Percentiles rank a stretch among this genome's conserved stretches.
Evolutionary conservation across 2,329 filamentous ascomycete genomes (phyloP).

Genomic region (Chaetomiaceae sp.): DNA sequence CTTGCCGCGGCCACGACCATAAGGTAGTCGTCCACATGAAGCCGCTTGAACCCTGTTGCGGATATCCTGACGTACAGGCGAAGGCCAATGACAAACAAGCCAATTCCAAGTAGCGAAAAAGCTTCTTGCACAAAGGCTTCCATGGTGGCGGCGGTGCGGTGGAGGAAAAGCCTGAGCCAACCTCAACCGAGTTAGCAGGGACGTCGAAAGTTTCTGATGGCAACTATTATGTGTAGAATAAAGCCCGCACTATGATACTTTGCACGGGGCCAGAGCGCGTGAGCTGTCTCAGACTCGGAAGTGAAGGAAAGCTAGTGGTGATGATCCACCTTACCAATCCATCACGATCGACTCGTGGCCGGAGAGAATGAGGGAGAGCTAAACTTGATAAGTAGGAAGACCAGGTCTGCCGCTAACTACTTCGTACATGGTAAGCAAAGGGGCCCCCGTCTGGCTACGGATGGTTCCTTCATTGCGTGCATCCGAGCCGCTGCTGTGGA

Average conservation of each 20-base stretch:
- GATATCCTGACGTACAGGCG: constrained; percentile 47
- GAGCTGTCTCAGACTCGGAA: too few relatives aligned
- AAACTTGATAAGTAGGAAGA: not conserved
- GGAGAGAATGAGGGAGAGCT: not conserved
- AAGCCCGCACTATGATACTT: too few relatives aligned
- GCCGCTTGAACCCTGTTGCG: constrained; percentile 43
- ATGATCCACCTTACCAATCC: not conserved
- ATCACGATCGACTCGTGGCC: not conserved
- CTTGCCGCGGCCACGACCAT: constrained; percentile 36
- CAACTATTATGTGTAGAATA: too few relatives aligned
- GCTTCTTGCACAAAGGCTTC: constrained; percentile 33
- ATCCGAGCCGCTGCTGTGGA: not conserved
- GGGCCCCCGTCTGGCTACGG: too few relatives aligned
- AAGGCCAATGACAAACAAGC: constrained; percentile 45
- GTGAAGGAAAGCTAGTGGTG: too few relatives aligned
- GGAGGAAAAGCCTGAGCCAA: not conserved
- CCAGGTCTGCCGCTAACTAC: too few relatives aligned
- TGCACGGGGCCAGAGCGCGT: too few relatives aligned
- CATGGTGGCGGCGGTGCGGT: not conserved
- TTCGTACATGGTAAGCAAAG: too few relatives aligned
- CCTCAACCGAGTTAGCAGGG: not conserved
- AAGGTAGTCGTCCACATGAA: constrained; percentile 56
- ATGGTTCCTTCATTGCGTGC: not conserved
- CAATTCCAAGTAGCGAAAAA: constrained; percentile 48
- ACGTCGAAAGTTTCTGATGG: too few relatives aligned